phyloP scores from a whole-genome alignment of 306 rosid species.

The Ziziphus jujuba region DNA sequence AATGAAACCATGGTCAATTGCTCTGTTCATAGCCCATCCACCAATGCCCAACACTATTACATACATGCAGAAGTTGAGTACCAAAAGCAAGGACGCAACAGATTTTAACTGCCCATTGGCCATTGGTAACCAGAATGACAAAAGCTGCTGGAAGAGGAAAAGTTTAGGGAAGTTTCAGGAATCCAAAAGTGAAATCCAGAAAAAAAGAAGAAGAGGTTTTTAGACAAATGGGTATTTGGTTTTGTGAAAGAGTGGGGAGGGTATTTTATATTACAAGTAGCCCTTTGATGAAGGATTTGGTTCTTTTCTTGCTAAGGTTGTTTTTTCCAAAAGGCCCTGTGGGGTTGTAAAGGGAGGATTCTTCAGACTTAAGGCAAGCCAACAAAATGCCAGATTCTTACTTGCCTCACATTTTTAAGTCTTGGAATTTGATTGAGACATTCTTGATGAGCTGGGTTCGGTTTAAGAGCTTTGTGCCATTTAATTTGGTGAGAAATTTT shows the following conservation, averaged over 20 bases:
- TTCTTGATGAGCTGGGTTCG: slow-evolving; percentile 12
- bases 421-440: slow-evolving; percentile 13
- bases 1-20: slow-evolving; percentile 78
- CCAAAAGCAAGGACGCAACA: slow-evolving; percentile 67
- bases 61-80: slow-evolving; percentile 88
- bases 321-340: slow-evolving; percentile 22
- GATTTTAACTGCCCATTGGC: slow-evolving; percentile 62
- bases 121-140: slow-evolving; percentile 40
- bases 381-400: slow-evolving; percentile 45
- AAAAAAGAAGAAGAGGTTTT: slow-evolving; percentile 13
- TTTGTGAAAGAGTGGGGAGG: slow-evolving; percentile 19
- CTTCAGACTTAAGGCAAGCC: slow-evolving; percentile 71
- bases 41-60: slow-evolving; percentile 80
- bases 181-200: slow-evolving; percentile 22
- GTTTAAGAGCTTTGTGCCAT: neutral
- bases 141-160: slow-evolving; percentile 9
- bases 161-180: slow-evolving; percentile 16
- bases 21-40: slow-evolving; percentile 91
- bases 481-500: slow-evolving; percentile 13
- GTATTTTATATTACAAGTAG: slow-evolving; percentile 23
- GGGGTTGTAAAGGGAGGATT: slow-evolving; percentile 64
- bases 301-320: slow-evolving; percentile 92
- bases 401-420: slow-evolving; percentile 43
- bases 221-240: slow-evolving; percentile 7
- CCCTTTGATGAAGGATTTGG: slow-evolving; percentile 30